Evolutionary conservation across 192 early-diverging fungal species (phyloP).

Genomic region (Cladochytrium replicatum): DNA sequence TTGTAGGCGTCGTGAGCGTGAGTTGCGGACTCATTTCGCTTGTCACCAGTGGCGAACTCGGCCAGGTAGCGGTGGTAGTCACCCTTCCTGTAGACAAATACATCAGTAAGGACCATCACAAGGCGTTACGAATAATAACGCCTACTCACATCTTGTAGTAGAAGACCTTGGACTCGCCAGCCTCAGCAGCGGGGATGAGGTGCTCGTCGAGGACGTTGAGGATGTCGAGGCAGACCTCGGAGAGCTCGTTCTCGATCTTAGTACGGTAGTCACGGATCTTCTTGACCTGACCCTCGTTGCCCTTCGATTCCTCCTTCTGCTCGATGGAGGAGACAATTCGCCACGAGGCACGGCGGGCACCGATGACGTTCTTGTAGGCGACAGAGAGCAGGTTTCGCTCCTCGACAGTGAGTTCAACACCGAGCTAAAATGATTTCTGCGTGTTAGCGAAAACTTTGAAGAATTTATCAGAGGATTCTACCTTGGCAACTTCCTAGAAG

Average conservation of each 20-base stretch:
- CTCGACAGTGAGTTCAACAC: slow-evolving; percentile 89
- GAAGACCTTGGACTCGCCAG: slow-evolving; percentile 98
- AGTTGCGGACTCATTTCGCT: slow-evolving; percentile 71
- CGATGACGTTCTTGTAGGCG: slow-evolving; percentile 99
- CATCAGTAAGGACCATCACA: slow-evolving; percentile 3
- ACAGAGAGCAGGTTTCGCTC: slow-evolving; percentile 98
- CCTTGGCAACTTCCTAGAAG: slow-evolving; percentile 70
- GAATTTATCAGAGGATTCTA: slow-evolving; percentile 33
- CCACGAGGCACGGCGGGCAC: slow-evolving; percentile 97
- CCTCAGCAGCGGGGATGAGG: slow-evolving; percentile 81
- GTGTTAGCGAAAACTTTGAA: slow-evolving; percentile 45
- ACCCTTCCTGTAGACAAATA: slow-evolving; percentile 65
- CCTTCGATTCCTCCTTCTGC: slow-evolving; percentile 96
- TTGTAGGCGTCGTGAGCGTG: slow-evolving; percentile 91
- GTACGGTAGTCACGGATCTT: slow-evolving; percentile 90
- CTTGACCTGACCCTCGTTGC: slow-evolving; percentile 78
- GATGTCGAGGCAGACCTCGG: slow-evolving; percentile 93
- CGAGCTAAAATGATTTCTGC: slow-evolving; percentile 68
- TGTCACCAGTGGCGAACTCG: slow-evolving; percentile 86
- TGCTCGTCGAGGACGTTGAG: slow-evolving; percentile 80
- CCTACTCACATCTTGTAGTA: slow-evolving; percentile 94
- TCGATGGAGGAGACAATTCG: slow-evolving; percentile 99
- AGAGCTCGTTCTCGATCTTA: slow-evolving; percentile 92
- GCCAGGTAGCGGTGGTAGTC: slow-evolving; percentile 99
- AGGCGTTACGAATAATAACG: slow-evolving; percentile 2